phyloP scores from a whole-genome alignment of 257 asterid species.

The Vinca minor region DNA sequence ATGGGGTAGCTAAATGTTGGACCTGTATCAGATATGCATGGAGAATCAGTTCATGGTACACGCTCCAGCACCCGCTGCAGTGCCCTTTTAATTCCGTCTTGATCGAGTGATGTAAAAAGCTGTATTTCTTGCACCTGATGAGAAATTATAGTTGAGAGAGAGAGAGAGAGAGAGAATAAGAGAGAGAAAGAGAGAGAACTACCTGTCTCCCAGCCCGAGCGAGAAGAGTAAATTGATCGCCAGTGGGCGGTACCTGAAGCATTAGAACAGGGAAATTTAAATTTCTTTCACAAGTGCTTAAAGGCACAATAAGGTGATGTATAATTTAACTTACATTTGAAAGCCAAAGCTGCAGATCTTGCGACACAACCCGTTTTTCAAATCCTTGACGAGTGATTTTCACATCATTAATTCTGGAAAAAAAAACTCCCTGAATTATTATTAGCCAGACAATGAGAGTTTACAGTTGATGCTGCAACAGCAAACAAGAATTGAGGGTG shows the following conservation, averaged over 20 bases:
- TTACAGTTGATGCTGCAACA: background rate
- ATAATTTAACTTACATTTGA: slow-evolving; percentile 56
- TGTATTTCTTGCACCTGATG: slow-evolving; percentile 90
- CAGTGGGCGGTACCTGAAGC: slow-evolving; percentile 64
- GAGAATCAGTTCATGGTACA: slow-evolving; percentile 38
- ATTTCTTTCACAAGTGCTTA: background rate
- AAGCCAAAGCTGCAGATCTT: slow-evolving; percentile 96
- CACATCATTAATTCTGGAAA: slow-evolving; percentile 48
- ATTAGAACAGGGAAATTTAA: slow-evolving; percentile 8
- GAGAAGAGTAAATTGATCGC: slow-evolving; percentile 70
- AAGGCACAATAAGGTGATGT: background rate
- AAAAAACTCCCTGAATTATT: slow-evolving; percentile 7
- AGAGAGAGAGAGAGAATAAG: background rate
- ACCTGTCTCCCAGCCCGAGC: slow-evolving; percentile 99
- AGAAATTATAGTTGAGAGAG: background rate
- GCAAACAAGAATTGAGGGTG: background rate
- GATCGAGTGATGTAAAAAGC: slow-evolving; percentile 80
- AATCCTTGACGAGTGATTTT: slow-evolving; percentile 80
- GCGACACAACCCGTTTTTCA: slow-evolving; percentile 92
- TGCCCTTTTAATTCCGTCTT: slow-evolving; percentile 78
- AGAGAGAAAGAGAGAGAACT: slow-evolving; percentile 7
- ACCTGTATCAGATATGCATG: background rate
- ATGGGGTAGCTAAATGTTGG: background rate
- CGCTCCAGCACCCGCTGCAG: slow-evolving; percentile 79
- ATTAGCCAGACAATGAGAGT: background rate